Evolutionary conservation across 345 rosid species (phyloP).

Genomic region (Cardamine chenopodiifolia): DNA sequence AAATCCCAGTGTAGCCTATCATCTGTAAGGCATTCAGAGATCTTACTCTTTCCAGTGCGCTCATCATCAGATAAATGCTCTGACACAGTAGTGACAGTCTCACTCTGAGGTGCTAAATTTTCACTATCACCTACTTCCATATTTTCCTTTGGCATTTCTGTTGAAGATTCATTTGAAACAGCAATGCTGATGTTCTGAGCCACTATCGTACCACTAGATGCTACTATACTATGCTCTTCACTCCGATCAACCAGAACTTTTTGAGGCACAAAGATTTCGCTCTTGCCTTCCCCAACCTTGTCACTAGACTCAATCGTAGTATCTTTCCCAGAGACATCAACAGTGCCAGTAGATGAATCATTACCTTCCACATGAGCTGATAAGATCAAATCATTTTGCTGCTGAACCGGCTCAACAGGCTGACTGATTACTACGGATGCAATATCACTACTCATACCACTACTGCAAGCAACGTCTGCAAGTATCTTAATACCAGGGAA

Average conservation of each 20-base stretch:
- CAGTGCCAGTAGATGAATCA: conserved; percentile 25
- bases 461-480: conserved; percentile 59
- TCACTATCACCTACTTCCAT: conserved; percentile 28
- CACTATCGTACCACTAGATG: conserved; percentile 7
- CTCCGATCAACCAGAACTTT: conserved; percentile 1
- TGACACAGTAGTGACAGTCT: background rate
- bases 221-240: background rate
- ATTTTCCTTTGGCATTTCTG: conserved; percentile 18
- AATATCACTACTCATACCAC: conserved; percentile 39
- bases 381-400: background rate
- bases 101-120: conserved; percentile 36
- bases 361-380: conserved; percentile 27
- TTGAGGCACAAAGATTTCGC: background rate
- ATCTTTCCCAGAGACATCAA: conserved; percentile 31
- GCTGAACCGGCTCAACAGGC: conserved; percentile 9
- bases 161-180: conserved; percentile 32
- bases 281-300: conserved; percentile 18
- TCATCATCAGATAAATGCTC: conserved; percentile 27
- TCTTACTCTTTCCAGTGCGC: conserved; percentile 16
- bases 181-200: background rate
- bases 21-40: conserved; percentile 25
- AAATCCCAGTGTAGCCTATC: conserved; percentile 41
- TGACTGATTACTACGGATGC: conserved; percentile 16
- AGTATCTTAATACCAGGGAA: conserved; percentile 71
- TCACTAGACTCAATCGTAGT: conserved; percentile 18